These are phyloP conservation scores for Avena insularis DNA, from an alignment of 176 grass and related monocot genomes.

Conservation along the genomic window DNA sequence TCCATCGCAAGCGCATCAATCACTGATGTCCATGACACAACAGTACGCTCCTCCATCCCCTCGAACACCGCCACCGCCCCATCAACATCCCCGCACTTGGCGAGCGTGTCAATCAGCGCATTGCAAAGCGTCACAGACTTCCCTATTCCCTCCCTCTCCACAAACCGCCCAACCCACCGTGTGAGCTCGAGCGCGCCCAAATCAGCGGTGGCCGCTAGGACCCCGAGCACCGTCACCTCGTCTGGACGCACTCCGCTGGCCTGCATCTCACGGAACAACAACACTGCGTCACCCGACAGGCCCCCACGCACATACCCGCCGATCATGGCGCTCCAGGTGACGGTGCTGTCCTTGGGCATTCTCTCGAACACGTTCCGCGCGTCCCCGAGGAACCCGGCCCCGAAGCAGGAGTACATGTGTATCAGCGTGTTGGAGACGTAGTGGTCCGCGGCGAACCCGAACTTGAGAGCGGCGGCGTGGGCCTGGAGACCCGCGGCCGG, in stretches of 20 bases:
- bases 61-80: slow-evolving; percentile 54
- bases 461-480: slow-evolving; percentile 61
- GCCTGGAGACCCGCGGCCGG: slow-evolving; percentile 37
- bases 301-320: slow-evolving; percentile 66
- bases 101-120: slow-evolving; percentile 59
- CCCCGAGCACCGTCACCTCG: slow-evolving; percentile 57
- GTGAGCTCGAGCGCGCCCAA: slow-evolving; percentile 74
- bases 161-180: slow-evolving; percentile 56
- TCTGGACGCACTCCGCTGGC: slow-evolving; percentile 41
- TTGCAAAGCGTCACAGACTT: slow-evolving; percentile 58
- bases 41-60: slow-evolving; percentile 55
- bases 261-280: slow-evolving; percentile 73
- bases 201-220: slow-evolving; percentile 61
- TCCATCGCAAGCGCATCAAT: slow-evolving; percentile 85
- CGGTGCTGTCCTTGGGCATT: slow-evolving; percentile 48
- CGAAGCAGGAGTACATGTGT: slow-evolving; percentile 60
- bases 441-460: slow-evolving; percentile 51
- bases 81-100: slow-evolving; percentile 74
- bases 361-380: slow-evolving; percentile 70
- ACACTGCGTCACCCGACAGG: slow-evolving; percentile 50
- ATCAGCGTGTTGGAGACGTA: slow-evolving; percentile 62
- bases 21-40: slow-evolving; percentile 67
- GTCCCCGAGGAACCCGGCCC: slow-evolving; percentile 43
- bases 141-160: slow-evolving; percentile 47
- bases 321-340: slow-evolving; percentile 84